A percentile compares a stretch with the other conserved stretches of the same genome.
Evolutionary conservation across 2,329 filamentous ascomycete species (phyloP).

Genomic region (Triangularia verruculosa): DNA sequence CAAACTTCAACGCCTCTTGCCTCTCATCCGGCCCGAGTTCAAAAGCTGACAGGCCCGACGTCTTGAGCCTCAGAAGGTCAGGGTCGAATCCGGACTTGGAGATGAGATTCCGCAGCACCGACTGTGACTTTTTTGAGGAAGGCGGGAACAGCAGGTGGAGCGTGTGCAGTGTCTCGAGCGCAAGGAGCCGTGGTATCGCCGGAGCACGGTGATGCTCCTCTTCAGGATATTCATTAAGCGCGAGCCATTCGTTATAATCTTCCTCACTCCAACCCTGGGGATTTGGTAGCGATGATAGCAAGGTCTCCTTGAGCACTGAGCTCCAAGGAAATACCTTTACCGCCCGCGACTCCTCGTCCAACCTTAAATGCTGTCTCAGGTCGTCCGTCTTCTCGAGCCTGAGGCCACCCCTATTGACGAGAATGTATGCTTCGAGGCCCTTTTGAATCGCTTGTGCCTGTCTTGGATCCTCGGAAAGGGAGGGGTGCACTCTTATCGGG

Average conservation of each 20-base stretch:
- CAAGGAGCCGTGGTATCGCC: constrained; percentile 1
- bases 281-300: not conserved
- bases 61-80: constrained; percentile 7
- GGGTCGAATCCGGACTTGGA: constrained; percentile 16
- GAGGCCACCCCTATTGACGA: constrained; percentile 9
- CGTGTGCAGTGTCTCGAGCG: constrained; percentile 18
- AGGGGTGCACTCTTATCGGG: constrained; percentile 1
- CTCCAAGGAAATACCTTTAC: constrained; percentile 12
- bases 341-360: constrained; percentile 5
- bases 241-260: not conserved
- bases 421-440: constrained; percentile 5
- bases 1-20: not conserved
- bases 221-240: not conserved
- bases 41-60: not conserved
- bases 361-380: constrained; percentile 11
- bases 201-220: not conserved
- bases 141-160: constrained; percentile 13
- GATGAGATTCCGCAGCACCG: constrained; percentile 16
- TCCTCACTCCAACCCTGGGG: not conserved
- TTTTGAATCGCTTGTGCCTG: not conserved
- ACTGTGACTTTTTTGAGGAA: constrained; percentile 3
- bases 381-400: constrained; percentile 12
- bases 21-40: constrained; percentile 1
- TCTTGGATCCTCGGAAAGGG: not conserved
- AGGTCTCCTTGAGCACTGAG: constrained; percentile 12